Conservation (phyloP, 139 green algal species). For the Penium margaritaceum region DNA sequence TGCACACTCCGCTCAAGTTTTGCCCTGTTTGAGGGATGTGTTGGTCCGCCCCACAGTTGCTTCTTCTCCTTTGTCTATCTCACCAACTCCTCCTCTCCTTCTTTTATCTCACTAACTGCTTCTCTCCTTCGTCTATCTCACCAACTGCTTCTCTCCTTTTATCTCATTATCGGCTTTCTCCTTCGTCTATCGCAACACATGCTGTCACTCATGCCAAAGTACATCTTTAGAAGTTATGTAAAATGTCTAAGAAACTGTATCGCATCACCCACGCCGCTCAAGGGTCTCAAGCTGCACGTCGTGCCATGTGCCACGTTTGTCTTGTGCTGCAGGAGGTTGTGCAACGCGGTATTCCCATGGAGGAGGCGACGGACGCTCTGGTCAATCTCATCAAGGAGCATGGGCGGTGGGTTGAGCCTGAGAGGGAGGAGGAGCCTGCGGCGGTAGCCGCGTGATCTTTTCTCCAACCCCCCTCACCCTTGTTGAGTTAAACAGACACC, state of each 20-base stretch:
- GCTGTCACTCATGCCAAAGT: too few species aligned
- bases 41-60: neutral
- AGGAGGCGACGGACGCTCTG: conserved; percentile 73
- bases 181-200: too few species aligned
- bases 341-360: conserved; percentile 69
- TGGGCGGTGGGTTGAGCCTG: conserved; percentile 73
- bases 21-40: neutral
- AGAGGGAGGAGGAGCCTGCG: conserved; percentile 60
- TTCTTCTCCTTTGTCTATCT: neutral
- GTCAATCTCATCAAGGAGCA: conserved; percentile 95
- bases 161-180: too few species aligned
- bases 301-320: too few species aligned
- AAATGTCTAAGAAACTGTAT: too few species aligned
- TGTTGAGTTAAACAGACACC: too few species aligned
- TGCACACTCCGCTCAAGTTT: neutral
- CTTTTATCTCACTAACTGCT: too few species aligned
- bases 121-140: too few species aligned
- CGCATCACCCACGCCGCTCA: too few species aligned
- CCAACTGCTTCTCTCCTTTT: neutral
- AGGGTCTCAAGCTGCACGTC: too few species aligned
- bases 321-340: conserved; percentile 52
- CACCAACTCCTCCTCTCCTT: neutral
- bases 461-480: too few species aligned
- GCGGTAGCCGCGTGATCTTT: neutral
- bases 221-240: too few species aligned